Evolutionary conservation across 2,329 filamentous ascomycete species (phyloP).

Genomic region (Pseudodiploospora longispora): DNA sequence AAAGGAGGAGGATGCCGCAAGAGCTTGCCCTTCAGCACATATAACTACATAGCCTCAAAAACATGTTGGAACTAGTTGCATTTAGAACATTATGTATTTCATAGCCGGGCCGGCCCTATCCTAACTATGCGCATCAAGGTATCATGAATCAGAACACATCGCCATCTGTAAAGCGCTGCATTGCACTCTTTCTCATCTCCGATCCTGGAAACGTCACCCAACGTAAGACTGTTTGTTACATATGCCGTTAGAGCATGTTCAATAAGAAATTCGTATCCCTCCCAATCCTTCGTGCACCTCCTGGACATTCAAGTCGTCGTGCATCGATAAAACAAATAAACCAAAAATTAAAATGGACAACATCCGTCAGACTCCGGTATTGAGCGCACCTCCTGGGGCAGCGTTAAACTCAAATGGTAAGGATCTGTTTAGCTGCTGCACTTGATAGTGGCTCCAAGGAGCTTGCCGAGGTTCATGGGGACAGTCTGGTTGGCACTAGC

Average conservation of each 20-base stretch:
- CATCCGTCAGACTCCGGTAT: no score
- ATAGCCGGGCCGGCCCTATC: constrained; percentile 4
- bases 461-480: constrained; percentile 39
- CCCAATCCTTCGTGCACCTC: no score
- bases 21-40: no score
- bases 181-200: constrained; percentile 3
- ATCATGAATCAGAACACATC: constrained; percentile 23
- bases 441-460: constrained; percentile 11
- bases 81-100: constrained; percentile 12
- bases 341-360: no score
- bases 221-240: constrained; percentile 3
- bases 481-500: constrained; percentile 41
- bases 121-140: constrained; percentile 18
- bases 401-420: no score
- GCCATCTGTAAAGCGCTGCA: constrained; percentile 9
- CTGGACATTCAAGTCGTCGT: no score
- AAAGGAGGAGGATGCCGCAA: no score
- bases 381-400: no score
- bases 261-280: no score
- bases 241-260: not conserved
- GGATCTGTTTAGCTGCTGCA: not conserved
- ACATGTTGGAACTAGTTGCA: not conserved
- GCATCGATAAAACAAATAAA: no score
- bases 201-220: constrained; percentile 6
- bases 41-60: no score